These are phyloP conservation scores for Cymbidium sinense DNA, from an alignment of 106 monocot genomes.

Conservation along the genomic window DNA sequence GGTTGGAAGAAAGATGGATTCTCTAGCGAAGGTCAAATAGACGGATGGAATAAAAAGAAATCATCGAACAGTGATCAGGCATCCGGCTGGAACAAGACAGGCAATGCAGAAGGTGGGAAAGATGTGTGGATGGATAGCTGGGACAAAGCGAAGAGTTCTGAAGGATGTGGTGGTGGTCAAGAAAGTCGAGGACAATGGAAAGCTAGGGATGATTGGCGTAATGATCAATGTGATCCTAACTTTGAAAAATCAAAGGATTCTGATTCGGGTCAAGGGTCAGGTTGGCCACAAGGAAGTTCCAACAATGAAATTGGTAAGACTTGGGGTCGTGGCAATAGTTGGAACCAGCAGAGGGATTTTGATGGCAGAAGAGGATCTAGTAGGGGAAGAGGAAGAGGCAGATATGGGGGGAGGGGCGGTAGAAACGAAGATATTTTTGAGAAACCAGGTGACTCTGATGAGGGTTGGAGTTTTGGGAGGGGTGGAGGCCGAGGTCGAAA, in stretches of 20 bases:
- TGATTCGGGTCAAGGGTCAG: constrained; percentile 9
- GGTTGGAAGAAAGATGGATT: constrained; percentile 1
- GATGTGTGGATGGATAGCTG: not conserved
- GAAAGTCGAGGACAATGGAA: not conserved
- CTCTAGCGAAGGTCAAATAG: constrained; percentile 8
- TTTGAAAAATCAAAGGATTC: not conserved
- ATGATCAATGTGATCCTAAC: not conserved
- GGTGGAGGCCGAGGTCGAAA: constrained; percentile 6
- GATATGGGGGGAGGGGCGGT: constrained; percentile 7
- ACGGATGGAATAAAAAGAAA: constrained; percentile 5
- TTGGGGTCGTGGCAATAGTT: not conserved
- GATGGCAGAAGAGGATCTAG: constrained; percentile 3
- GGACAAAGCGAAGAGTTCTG: not conserved
- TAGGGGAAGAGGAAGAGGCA: constrained; percentile 13
- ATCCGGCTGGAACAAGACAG: constrained; percentile 8
- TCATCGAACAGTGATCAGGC: not conserved
- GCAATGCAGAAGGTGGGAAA: constrained; percentile 1
- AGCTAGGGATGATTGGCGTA: not conserved
- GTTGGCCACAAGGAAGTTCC: constrained; percentile 5
- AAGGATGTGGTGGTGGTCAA: not conserved
- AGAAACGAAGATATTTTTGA: constrained; percentile 7
- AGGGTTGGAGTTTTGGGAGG: constrained; percentile 7
- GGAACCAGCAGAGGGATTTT: constrained; percentile 6
- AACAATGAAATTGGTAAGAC: constrained; percentile 4
- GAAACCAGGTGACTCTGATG: constrained; percentile 3